A percentile compares a stretch with the other conserved stretches of the same genome.
These are phyloP conservation scores for Phlegmacium glaucopus DNA, from an alignment of 768 basidiomycete species.

Conservation along the genomic window DNA sequence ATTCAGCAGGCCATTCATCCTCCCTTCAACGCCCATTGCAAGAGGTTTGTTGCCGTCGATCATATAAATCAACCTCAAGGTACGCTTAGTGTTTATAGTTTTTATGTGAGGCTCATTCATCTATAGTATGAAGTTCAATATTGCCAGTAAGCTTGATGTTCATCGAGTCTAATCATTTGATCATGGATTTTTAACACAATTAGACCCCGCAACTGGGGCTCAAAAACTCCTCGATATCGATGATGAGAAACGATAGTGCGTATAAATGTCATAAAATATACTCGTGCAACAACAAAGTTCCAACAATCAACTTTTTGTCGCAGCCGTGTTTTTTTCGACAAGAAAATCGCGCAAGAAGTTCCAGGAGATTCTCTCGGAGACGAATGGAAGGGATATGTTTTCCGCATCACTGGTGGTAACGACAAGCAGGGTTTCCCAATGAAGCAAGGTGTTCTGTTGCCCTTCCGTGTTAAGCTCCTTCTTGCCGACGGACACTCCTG, in stretches of 20 bases:
- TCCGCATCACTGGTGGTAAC: slow-evolving; percentile 97
- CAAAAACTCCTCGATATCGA: slow-evolving; percentile 97
- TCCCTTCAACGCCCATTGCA: slow-evolving; percentile 31
- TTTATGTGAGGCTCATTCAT: slow-evolving; percentile 13
- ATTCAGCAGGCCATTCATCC: slow-evolving; percentile 21
- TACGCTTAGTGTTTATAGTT: slow-evolving; percentile 15
- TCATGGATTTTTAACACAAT: slow-evolving; percentile 15
- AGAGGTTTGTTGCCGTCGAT: slow-evolving; percentile 43
- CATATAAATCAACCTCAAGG: slow-evolving; percentile 31
- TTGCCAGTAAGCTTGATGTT: slow-evolving; percentile 70
- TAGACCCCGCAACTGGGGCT: slow-evolving; percentile 94
- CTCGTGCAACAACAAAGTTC: background rate
- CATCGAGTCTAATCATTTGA: slow-evolving; percentile 5
- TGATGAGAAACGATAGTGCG: slow-evolving; percentile 84
- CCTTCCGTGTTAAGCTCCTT: slow-evolving; percentile 90
- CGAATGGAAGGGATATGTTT: slow-evolving; percentile 95
- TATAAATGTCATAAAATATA: slow-evolving; percentile 1
- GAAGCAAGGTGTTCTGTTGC: slow-evolving; percentile 98
- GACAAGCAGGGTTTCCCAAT: slow-evolving; percentile 99
- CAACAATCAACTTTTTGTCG: background rate
- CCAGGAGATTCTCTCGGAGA: slow-evolving; percentile 87
- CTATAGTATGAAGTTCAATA: slow-evolving; percentile 91
- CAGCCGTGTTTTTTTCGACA: slow-evolving; percentile 95
- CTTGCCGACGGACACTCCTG: slow-evolving; percentile 97
- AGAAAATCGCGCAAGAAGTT: slow-evolving; percentile 95